A percentile compares a stretch with the other conserved stretches of the same genome.
Evolutionary conservation across 2,329 filamentous ascomycete species (phyloP).

Genomic region (Fusarium musae): DNA sequence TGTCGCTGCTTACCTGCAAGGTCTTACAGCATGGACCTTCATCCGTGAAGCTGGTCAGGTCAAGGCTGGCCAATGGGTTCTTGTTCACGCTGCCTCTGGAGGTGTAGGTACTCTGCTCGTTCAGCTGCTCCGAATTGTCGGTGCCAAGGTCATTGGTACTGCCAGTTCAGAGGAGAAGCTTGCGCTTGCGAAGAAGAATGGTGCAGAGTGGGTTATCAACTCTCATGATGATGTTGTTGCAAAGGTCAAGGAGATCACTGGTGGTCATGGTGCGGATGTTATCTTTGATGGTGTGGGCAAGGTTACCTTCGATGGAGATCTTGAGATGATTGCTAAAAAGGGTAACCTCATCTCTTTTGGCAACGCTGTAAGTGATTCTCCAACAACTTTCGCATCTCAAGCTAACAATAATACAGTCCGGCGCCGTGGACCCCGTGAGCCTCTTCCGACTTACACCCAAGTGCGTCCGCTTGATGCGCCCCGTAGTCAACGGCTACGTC

Average conservation of each 20-base stretch:
- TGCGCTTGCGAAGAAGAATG: conserved; percentile 73
- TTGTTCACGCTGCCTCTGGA: conserved; percentile 87
- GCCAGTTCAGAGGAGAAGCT: conserved; percentile 79
- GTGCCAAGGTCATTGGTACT: conserved; percentile 83
- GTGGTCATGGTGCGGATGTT: conserved; percentile 76
- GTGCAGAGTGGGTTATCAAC: conserved; percentile 78
- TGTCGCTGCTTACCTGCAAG: conserved; percentile 80
- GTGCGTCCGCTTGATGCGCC: conserved; percentile 81
- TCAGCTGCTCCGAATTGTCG: conserved; percentile 77
- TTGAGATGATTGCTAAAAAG: conserved; percentile 80
- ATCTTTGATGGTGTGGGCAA: conserved; percentile 91
- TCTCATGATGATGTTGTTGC: conserved; percentile 70
- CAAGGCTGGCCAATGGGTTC: conserved; percentile 80
- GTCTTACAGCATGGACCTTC: conserved; percentile 83
- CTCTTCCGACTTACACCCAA: conserved; percentile 72
- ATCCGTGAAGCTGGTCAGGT: conserved; percentile 81
- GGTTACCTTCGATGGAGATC: conserved; percentile 81
- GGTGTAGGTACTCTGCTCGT: conserved; percentile 81
- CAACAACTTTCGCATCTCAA: background rate
- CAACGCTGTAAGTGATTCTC: conserved; percentile 69
- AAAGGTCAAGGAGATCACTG: conserved; percentile 75
- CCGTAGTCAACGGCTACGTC: conserved; percentile 77
- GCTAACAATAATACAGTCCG: conserved; percentile 57
- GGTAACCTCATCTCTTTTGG: conserved; percentile 83
- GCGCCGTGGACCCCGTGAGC: conserved; percentile 76